These are phyloP conservation scores for Pleurotus sapidus DNA, from an alignment of 768 basidiomycete species.

Conservation along the genomic window DNA sequence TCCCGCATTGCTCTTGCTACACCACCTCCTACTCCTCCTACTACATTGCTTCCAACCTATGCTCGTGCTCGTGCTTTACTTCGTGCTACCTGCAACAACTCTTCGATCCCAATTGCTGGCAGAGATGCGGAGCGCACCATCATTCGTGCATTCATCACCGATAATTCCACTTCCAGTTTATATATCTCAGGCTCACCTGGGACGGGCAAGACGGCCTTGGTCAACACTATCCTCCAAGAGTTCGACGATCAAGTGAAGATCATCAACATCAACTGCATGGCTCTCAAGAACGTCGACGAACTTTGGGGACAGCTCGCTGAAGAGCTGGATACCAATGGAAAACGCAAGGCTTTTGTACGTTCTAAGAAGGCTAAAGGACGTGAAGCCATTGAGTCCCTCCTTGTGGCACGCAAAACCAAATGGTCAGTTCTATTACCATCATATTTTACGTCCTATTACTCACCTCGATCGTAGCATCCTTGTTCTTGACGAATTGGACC, in stretches of 20 bases:
- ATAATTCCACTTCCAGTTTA: slow-evolving; percentile 39
- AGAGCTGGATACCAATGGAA: slow-evolving; percentile 37
- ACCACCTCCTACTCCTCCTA: slow-evolving; percentile 61
- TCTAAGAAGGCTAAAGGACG: slow-evolving; percentile 43
- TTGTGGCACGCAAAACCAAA: slow-evolving; percentile 45
- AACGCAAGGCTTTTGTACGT: slow-evolving; percentile 29
- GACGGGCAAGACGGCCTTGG: slow-evolving; percentile 87
- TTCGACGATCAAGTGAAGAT: slow-evolving; percentile 41
- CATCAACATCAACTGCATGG: slow-evolving; percentile 78
- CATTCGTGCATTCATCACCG: slow-evolving; percentile 57
- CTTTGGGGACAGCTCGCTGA: slow-evolving; percentile 71
- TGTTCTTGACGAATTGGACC: slow-evolving; percentile 86
- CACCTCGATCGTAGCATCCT: slow-evolving; percentile 49
- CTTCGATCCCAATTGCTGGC: slow-evolving; percentile 54
- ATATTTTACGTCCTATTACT: slow-evolving; percentile 9
- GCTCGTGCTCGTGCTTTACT: slow-evolving; percentile 66
- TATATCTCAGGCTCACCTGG: slow-evolving; percentile 95
- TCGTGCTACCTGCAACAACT: slow-evolving; percentile 64
- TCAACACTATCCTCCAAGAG: slow-evolving; percentile 58
- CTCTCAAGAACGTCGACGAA: slow-evolving; percentile 59
- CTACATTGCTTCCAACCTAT: slow-evolving; percentile 45
- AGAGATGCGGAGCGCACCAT: slow-evolving; percentile 60
- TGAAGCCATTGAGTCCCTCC: slow-evolving; percentile 42
- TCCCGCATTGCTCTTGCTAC: slow-evolving; percentile 47
- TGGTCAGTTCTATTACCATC: slow-evolving; percentile 36